These are phyloP conservation scores for Rhytidhysteron rufulum DNA, from an alignment of 2,329 filamentous ascomycete species.

Conservation along the genomic window DNA sequence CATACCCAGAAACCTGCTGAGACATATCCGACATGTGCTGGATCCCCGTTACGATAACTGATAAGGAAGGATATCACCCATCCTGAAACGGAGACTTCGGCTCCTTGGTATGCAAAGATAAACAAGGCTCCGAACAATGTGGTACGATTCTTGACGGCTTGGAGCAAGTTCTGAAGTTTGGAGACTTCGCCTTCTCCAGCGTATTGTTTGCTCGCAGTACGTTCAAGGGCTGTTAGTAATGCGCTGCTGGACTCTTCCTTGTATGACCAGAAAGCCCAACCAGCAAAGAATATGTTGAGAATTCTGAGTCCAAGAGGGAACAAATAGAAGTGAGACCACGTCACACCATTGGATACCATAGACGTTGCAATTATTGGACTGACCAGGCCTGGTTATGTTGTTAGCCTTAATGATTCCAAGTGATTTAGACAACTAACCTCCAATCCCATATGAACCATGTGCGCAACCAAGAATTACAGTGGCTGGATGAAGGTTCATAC, in stretches of 20 bases:
- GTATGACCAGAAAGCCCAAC: constrained; percentile 68
- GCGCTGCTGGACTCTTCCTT: constrained; percentile 56
- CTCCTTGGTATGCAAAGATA: constrained; percentile 82
- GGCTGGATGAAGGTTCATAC: constrained; percentile 50
- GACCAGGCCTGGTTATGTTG: constrained; percentile 35
- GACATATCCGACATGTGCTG: constrained; percentile 72
- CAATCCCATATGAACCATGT: constrained; percentile 59
- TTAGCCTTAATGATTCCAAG: constrained; percentile 13
- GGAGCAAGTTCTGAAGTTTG: constrained; percentile 48
- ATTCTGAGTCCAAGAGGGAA: constrained; percentile 59
- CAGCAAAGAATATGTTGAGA: constrained; percentile 54
- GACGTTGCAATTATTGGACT: constrained; percentile 73
- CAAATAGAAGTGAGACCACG: constrained; percentile 72
- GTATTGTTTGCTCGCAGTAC: constrained; percentile 39
- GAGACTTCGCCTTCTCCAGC: constrained; percentile 33
- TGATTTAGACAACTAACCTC: constrained; percentile 16
- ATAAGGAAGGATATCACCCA: constrained; percentile 88
- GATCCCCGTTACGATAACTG: constrained; percentile 64
- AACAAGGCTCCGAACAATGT: constrained; percentile 75
- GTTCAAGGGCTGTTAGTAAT: constrained; percentile 42
- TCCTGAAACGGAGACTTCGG: constrained; percentile 77
- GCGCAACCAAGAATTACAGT: constrained; percentile 56
- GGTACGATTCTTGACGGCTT: constrained; percentile 50
- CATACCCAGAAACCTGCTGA: constrained; percentile 65
- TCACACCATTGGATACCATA: constrained; percentile 57